Evolutionary conservation across 306 rosid genomes (phyloP), one percentile per base, ranked within the genome.

Genomic region (Ormosia emarginata): DNA sequence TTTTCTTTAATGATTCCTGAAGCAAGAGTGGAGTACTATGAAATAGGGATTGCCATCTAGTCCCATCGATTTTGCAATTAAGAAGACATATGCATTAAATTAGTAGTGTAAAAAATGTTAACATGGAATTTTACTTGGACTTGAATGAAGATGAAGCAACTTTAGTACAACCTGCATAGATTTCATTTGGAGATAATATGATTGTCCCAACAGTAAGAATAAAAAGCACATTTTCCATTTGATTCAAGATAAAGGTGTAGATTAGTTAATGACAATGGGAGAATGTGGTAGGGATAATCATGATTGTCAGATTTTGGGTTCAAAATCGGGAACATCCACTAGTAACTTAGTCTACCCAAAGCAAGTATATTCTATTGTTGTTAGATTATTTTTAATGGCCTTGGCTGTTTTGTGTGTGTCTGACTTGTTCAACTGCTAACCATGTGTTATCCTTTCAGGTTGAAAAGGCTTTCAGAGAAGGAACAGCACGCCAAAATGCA

Each of bases 401-500:
- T 36, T 72, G 47, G 43, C 53, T 40, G 66, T 56, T 39, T 18
- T 46, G 49, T 14, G n/a, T 15, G 13, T 18, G 36, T 40, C 9
- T 65, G 34, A 40, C 6, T 14, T 80, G 78, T 73, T 81, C 64
- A 24, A 39, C 58, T 8, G 64, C 71, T 89, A 76, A 86, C 74
- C 43, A 6, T 74, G 30, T 69, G 55, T 58, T 77, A 73, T 80
- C 75, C 77, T 84, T 86, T 84, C 91, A 95, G 99, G 98, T 95
- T 83, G 99, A 95, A 81, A 95, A 95, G 81, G 98, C 99, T 39
- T 95, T 95, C 83, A 87, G 98, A 88, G 99, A 95, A 92, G 99
- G 99, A 82, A 95, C 99, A 47, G 98, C 99, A 5, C 99, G 99
- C 83, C 99, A 95, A 93, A 95, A 95, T 91, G 98, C 99, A 12